Evolutionary conservation across 176 grass and related monocot species (phyloP), one percentile per base, ranked within the genome.

Genomic region (Aegilops sharonensis): DNA sequence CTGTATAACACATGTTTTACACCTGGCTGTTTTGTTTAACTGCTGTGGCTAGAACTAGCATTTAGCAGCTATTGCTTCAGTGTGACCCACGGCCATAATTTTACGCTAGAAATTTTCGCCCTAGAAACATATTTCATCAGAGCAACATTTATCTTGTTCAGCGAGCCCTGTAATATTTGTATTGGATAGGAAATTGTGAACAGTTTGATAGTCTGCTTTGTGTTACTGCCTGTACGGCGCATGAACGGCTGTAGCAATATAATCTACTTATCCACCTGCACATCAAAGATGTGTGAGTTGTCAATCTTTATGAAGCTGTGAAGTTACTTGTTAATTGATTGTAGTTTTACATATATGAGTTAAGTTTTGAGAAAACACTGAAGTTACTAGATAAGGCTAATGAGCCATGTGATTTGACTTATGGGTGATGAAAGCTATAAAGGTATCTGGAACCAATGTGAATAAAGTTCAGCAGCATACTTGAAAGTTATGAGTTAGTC

Each of bases 401-500:
- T 72, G 64, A 12, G 40, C 31, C 9, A 70, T 77, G 10, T 75
- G 68, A 57, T 20, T 21, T 39, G 39, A 70, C 47, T 34, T 74
- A 43, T 76, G 15, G 39, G 85, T 54, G 21, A 57, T 86, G 52
- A 30, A 72, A 64, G 2, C 39, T 23, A 64, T 82, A 50, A 82
- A 50, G 50, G 13, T 75, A 72, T 68, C 15, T 80, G 60, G 24
- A 68, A 67, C 27, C 21, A 85, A 63, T 64, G 69, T 77, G 6
- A 77, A 71, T 78, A 77, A 18, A 60, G 10, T 68, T 78, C 20
- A 35, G 6, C 34, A 81, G 39, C 59, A 64, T 59, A 78, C 66
- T 54, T 68, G 21, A 71, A 40, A 68, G 8, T 27, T 63, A 20
- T 67, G 5, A 21, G 15, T 1, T 50, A 31, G 77, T 34, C 48